A percentile compares a stretch with the other conserved stretches of the same genome.
Conservation (phyloP, 805 yeast species). For the Lipomyces sp. region DNA sequence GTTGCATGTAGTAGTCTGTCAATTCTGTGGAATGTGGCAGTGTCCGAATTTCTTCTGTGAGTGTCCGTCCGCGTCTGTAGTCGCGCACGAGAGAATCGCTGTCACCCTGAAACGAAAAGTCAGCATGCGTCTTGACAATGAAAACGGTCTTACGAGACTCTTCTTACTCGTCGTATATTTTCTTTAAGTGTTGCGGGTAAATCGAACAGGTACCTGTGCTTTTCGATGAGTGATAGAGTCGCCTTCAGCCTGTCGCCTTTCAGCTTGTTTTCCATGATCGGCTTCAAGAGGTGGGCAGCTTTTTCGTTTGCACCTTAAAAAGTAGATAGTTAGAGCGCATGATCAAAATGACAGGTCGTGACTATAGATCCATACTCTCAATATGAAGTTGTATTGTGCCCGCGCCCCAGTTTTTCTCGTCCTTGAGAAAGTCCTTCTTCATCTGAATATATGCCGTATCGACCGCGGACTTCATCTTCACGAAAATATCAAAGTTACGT, state of each 20-base stretch:
- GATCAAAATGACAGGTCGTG: background rate
- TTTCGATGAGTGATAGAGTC: slow-evolving; percentile 51
- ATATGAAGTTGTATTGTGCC: slow-evolving; percentile 40
- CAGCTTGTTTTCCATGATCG: slow-evolving; percentile 51
- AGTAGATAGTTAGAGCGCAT: slow-evolving; percentile 6
- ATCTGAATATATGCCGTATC: slow-evolving; percentile 60
- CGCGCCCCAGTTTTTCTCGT: slow-evolving; percentile 37
- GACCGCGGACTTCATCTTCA: slow-evolving; percentile 59
- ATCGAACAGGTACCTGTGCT: slow-evolving; percentile 53
- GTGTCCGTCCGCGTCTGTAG: slow-evolving; percentile 50
- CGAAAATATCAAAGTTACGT: slow-evolving; percentile 59
- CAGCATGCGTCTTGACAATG: no score
- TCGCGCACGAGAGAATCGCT: slow-evolving; percentile 57
- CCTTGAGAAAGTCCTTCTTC: slow-evolving; percentile 40
- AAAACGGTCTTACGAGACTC: no score
- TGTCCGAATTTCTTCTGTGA: slow-evolving; percentile 31
- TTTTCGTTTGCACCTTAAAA: slow-evolving; percentile 46
- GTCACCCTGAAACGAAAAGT: slow-evolving; percentile 42
- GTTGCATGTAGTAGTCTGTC: slow-evolving; percentile 31
- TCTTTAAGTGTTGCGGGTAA: slow-evolving; percentile 50
- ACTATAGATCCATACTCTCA: slow-evolving; percentile 32
- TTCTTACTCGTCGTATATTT: slow-evolving; percentile 42
- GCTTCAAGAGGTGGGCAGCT: slow-evolving; percentile 55
- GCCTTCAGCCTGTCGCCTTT: slow-evolving; percentile 49
- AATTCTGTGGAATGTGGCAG: slow-evolving; percentile 26